phyloP scores from a whole-genome alignment of 2,329 filamentous ascomycete species.

The Cladophialophora bantiana region DNA sequence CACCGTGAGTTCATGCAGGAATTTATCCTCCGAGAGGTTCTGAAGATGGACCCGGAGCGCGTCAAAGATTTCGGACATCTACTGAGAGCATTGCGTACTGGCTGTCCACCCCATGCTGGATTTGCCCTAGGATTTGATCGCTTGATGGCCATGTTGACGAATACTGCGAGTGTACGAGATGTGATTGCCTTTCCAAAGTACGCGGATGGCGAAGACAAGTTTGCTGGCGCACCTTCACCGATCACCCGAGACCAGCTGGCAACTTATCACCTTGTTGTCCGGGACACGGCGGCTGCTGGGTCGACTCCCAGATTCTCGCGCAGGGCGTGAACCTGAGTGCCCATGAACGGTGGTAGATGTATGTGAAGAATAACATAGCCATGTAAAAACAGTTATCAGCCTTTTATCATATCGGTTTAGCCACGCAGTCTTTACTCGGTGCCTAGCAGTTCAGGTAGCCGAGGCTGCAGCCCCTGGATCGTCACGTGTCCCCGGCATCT shows the following conservation, averaged over 20 bases:
- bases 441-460: neutral
- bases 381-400: neutral
- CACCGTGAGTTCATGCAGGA: conserved; percentile 84
- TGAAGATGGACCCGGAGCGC: conserved; percentile 76
- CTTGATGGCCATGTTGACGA: conserved; percentile 78
- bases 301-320: conserved; percentile 3
- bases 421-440: neutral
- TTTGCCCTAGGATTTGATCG: conserved; percentile 93
- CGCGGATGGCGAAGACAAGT: conserved; percentile 83
- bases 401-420: neutral
- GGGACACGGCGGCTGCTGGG: conserved; percentile 1
- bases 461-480: conserved; percentile 23
- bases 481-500: conserved; percentile 11
- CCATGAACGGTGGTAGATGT: neutral
- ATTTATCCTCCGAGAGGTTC: conserved; percentile 80
- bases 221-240: conserved; percentile 77
- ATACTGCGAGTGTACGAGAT: conserved; percentile 79
- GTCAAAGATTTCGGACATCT: conserved; percentile 86
- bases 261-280: conserved; percentile 62
- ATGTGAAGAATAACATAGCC: neutral
- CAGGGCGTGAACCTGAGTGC: conserved; percentile 7
- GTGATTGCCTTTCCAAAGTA: conserved; percentile 98
- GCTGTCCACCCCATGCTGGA: conserved; percentile 93
- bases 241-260: conserved; percentile 67
- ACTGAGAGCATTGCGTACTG: conserved; percentile 78